Evolutionary conservation across 805 yeast species (phyloP), one percentile per base, ranked within the genome.

Genomic region (Cyberlindnera subsufficiens): DNA sequence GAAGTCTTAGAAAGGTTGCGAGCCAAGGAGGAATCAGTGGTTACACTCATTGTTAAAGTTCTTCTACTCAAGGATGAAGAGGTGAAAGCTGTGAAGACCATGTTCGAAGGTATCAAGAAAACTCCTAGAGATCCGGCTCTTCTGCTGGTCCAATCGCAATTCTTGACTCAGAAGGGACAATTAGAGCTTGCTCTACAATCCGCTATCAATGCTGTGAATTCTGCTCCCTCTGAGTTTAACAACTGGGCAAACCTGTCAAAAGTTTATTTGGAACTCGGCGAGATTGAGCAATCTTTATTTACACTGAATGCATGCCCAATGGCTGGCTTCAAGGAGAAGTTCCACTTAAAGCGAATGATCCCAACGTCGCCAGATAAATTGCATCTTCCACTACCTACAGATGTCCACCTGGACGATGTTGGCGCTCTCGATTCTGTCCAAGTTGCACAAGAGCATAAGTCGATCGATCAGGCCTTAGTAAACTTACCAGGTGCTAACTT

Each of bases 231-330:
- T 6, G 85, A 80, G 53, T 85, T 84, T 60, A 74, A 70, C 50
- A 77, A 88, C 3, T 86, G 95, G 95, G 72, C 82, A 4, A 63
- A 76, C 44, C 61, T 86, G 44, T 85, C 84, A 8, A 72, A 72
- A 51, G 74, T 78, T 1, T 84, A 85, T 59, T 76, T 84, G 32
- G 72, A 73, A 36, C 58, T 77, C 40, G 79, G 78, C 22, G 82
- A 83, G 60, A 77, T 78, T 58, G 90, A 84, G 57, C 75, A 82
- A 51, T 86, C 93, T 1, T 67, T 86, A 41, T 63, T 84, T 43
- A 77, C 89, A 1, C 68, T 86, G 50, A 86, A 86, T 54, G 80
- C 91, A 14, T 83, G 90, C 55, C 95, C 95, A 19, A 83, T 86
- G 88, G 80, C 80, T 42, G 54, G 67, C 1, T 76, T 84, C 10